Evolutionary conservation across 257 asterid species (phyloP), one percentile per base, ranked within the genome.

Genomic region (Ilex asprella): DNA sequence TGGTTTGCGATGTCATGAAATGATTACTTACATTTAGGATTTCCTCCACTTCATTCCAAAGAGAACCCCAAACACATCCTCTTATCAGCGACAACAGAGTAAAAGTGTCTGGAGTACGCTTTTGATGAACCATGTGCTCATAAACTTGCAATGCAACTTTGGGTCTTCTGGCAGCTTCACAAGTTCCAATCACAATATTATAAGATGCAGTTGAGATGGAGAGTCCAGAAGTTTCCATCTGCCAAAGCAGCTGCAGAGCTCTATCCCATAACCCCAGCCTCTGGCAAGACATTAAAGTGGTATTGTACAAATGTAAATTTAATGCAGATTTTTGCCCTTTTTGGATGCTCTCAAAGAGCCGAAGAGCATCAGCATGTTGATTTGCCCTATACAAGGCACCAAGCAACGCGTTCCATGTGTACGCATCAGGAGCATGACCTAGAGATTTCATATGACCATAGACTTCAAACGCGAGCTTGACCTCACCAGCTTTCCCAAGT

Each of bases 171-270:
- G 89, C 96, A 65, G 64, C 82, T 82, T 88, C 97, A 72, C 98
- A 92, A 58, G 98, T 95, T 55, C 93, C 95, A 43, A 86, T 89
- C 30, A 83, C 98, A 71, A 88, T 89, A 68, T 88, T 88, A 77
- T 92, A 92, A 4, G 93, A 83, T 10, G 82, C 78, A 44, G 86
- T 83, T 5, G 90, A 74, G 70, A 84, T 70, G 0, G 74, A 69
- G 31, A 73, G 29, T 32, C 78, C 95, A 16, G 84, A 74, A 71
- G 67, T 74, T 81, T 92, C 97, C 89, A 88, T 92, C 67, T 80
- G 72, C 95, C 94, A 89, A 4, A 92, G 70, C 16, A 92, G 61
- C 80, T 88, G 85, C 79, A 86, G 58, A 31, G 95, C 91, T 72
- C 65, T 77, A 14, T 85, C 89, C 98, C 98, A 92, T 31, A 82